Evolutionary conservation across 768 basidiomycete genomes (phyloP), one percentile per base, ranked within the genome.

Genomic region (Hypsizygus marmoreus): DNA sequence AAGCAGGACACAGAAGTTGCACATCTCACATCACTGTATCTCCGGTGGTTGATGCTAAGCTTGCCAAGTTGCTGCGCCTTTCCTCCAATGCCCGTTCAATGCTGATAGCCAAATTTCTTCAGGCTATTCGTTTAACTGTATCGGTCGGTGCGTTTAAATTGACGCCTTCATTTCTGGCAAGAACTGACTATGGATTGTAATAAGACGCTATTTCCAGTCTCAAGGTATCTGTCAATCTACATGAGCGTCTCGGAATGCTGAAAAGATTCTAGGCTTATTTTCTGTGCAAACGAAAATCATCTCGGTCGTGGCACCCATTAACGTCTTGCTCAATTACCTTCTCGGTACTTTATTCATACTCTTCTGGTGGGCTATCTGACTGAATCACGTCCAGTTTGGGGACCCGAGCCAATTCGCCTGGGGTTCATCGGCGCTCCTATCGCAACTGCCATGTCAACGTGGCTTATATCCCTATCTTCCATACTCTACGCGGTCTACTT

Each of bases 381-480:
- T 31, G 35, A 4, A 45, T 20, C 6, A 30, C 31, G 33, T 25
- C 28, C 20, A 75, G 89, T 94, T 0, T 92, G 89, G 90, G 91
- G 91, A 1, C 91, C 91, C 0, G 68, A 76, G 33, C 71, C 81
- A 4, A 68, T 95, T 47, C 74, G 86, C 10, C 69, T 97, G 2
- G 95, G 95, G 1, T 98, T 91, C 68, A 81, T 89, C 35, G 95
- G 95, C 9, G 95, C 94, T 2, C 95, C 95, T 0, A 72, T 97
- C 10, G 87, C 94, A 1, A 91, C 92, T 1, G 83, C 86, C 0
- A 73, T 95, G 42, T 88, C 88, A 12, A 88, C 92, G 69, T 94
- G 92, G 62, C 71, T 95, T 14, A 82, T 92, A 33, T 73, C 81
- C 0, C 41, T 79, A 32, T 58, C 75, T 31, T 88, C 81, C 1